Conservation (phyloP, 495 filamentous ascomycete species). For the Xylaria nigripes region DNA sequence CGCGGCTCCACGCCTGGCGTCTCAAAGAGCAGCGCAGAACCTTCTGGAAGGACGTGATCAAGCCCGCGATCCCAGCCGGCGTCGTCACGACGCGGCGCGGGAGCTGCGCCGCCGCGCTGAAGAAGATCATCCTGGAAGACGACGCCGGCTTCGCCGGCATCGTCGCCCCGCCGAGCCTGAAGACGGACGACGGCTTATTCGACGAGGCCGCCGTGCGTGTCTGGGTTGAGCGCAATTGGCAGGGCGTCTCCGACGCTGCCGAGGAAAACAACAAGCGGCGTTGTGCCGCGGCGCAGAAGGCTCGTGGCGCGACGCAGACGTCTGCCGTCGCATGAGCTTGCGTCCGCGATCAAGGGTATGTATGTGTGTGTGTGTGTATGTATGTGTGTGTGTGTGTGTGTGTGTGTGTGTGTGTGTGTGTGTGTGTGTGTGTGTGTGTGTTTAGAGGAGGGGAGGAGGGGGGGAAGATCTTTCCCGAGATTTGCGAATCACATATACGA, state of each 20-base stretch:
- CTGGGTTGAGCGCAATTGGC: slow-evolving; percentile 32
- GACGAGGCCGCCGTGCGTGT: slow-evolving; percentile 23
- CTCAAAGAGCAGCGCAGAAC: slow-evolving; percentile 17
- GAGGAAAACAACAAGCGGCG: slow-evolving; percentile 21
- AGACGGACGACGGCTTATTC: slow-evolving; percentile 30
- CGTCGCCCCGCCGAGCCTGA: slow-evolving; percentile 11
- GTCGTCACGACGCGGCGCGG: slow-evolving; percentile 15
- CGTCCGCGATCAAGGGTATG: too few relatives aligned
- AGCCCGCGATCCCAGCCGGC: slow-evolving; percentile 18
- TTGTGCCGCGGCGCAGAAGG: slow-evolving; percentile 17
- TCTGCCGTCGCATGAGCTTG: too few relatives aligned
- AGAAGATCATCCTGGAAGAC: slow-evolving; percentile 31
- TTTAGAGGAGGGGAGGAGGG: too few relatives aligned
- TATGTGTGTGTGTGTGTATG: too few relatives aligned
- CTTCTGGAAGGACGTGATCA: slow-evolving; percentile 31
- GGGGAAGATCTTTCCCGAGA: too few relatives aligned
- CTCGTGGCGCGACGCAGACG: too few relatives aligned
- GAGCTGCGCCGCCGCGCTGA: slow-evolving; percentile 23
- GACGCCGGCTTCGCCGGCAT: slow-evolving; percentile 25
- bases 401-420: too few relatives aligned
- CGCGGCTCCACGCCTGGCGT: slow-evolving; percentile 21
- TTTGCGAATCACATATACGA: too few relatives aligned
- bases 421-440: too few relatives aligned
- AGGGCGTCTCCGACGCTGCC: slow-evolving; percentile 25
- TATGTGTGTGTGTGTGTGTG: too few relatives aligned